A percentile compares a stretch with the other conserved stretches of the same genome.
These are phyloP conservation scores for Phytophthora fragariaefolia DNA, from an alignment of 352 stramenopile genomes.

Conservation along the genomic window DNA sequence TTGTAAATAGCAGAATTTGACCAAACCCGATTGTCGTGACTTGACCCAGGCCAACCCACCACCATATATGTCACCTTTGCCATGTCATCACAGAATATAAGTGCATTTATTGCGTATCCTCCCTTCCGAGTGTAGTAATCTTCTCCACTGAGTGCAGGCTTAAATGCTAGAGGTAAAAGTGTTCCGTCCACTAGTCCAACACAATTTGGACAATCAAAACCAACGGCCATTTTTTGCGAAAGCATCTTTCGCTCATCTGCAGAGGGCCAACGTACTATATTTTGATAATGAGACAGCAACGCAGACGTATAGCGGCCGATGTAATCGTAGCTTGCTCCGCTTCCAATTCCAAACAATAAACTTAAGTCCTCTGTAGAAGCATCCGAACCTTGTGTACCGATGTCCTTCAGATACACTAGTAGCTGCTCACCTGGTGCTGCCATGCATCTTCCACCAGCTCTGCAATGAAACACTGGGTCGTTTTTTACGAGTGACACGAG, in stretches of 20 bases:
- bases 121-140: not conserved
- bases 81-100: not conserved
- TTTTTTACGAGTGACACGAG: not conserved
- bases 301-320: not conserved
- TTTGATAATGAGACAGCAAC: not conserved
- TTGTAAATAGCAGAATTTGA: not conserved
- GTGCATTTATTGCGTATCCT: not conserved
- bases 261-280: not conserved
- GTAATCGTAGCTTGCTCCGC: not conserved
- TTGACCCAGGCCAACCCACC: not conserved
- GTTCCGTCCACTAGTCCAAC: not conserved
- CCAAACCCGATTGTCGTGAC: not conserved
- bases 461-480: not conserved
- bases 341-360: not conserved
- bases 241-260: not conserved
- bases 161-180: not conserved
- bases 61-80: not conserved
- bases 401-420: not conserved
- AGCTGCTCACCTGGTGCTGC: not conserved
- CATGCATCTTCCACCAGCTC: too few relatives aligned
- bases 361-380: not conserved
- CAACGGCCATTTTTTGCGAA: not conserved
- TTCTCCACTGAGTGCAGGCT: not conserved
- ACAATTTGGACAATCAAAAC: not conserved
- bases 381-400: not conserved